A percentile compares a stretch with the other conserved stretches of the same genome.
Conservation (phyloP, 1,284 basidiomycete genomes). For the Ustilago bromivora region DNA sequence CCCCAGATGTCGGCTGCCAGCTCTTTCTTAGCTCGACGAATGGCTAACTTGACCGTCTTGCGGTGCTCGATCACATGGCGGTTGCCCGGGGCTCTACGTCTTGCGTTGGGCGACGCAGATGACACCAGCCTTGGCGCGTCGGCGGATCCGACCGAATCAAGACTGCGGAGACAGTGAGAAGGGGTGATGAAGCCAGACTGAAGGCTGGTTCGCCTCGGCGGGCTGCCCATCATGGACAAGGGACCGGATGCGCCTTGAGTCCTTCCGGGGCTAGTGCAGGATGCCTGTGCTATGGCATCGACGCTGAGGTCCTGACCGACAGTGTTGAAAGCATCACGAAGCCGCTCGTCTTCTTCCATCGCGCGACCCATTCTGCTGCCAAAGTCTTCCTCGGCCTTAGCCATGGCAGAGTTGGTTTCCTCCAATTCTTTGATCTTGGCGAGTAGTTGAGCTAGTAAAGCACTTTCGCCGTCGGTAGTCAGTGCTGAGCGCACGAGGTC, state of each 20-base stretch:
- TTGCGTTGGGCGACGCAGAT: slow-evolving; percentile 20
- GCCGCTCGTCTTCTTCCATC: slow-evolving; percentile 60
- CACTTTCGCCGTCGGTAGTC: slow-evolving; percentile 40
- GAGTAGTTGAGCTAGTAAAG: slow-evolving; percentile 54
- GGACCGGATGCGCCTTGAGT: background rate
- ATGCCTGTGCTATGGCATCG: background rate
- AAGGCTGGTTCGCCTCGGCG: background rate
- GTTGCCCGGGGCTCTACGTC: slow-evolving; percentile 57
- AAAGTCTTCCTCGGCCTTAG: slow-evolving; percentile 51
- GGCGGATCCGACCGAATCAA: slow-evolving; percentile 21
- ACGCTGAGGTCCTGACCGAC: slow-evolving; percentile 34
- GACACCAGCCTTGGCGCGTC: slow-evolving; percentile 8
- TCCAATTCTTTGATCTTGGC: slow-evolving; percentile 64
- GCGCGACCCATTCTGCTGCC: slow-evolving; percentile 57
- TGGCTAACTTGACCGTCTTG: slow-evolving; percentile 52
- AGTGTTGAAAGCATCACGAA: slow-evolving; percentile 59
- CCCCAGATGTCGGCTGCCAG: slow-evolving; percentile 30
- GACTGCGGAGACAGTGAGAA: slow-evolving; percentile 27
- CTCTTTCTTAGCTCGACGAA: slow-evolving; percentile 41
- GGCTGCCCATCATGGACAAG: background rate
- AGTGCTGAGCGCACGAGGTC: slow-evolving; percentile 26
- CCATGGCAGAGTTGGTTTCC: slow-evolving; percentile 58
- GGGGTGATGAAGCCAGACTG: slow-evolving; percentile 27
- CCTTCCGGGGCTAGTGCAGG: slow-evolving; percentile 2
- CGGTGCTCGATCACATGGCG: slow-evolving; percentile 57